Percentiles rank a stretch among this genome's conserved stretches.
Evolutionary conservation across 345 rosid genomes (phyloP).

Genomic region (Triadica sebifera): DNA sequence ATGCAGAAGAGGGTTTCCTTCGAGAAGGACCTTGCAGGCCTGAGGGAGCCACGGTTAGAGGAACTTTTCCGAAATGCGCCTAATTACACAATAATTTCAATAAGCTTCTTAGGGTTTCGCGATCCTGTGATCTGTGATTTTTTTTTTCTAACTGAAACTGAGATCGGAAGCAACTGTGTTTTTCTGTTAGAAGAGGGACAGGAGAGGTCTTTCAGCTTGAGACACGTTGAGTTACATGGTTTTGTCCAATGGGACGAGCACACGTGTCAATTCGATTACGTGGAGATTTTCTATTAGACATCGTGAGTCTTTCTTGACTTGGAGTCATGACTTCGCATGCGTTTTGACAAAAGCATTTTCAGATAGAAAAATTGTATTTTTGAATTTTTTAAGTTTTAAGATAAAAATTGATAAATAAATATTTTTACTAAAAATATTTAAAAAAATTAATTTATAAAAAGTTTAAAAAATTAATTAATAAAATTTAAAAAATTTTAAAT

Average conservation of each 20-base stretch:
- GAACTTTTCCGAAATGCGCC: background rate
- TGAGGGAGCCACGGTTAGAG: conserved; percentile 14
- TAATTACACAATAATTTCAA: background rate
- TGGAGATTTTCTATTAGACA: background rate
- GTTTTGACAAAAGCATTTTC: too few species aligned
- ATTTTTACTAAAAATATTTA: too few species aligned
- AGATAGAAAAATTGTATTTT: too few species aligned
- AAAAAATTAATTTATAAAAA: too few species aligned
- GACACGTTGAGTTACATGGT: background rate
- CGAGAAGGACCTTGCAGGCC: conserved; percentile 7
- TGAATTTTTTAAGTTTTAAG: too few species aligned
- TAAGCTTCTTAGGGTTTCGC: background rate
- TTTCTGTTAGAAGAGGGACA: background rate
- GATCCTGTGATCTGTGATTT: too few species aligned
- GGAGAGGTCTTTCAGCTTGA: too few species aligned
- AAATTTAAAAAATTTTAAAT: too few species aligned
- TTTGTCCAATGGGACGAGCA: background rate
- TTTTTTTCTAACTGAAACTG: background rate
- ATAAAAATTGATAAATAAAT: too few species aligned
- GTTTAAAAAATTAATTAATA: too few species aligned
- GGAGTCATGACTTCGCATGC: too few species aligned
- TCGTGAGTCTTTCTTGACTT: background rate
- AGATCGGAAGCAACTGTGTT: background rate
- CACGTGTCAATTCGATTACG: background rate
- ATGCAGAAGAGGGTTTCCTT: conserved; percentile 5